These are phyloP conservation scores for Eutypa lata DNA, from an alignment of 2,329 filamentous ascomycete genomes.

Conservation along the genomic window DNA sequence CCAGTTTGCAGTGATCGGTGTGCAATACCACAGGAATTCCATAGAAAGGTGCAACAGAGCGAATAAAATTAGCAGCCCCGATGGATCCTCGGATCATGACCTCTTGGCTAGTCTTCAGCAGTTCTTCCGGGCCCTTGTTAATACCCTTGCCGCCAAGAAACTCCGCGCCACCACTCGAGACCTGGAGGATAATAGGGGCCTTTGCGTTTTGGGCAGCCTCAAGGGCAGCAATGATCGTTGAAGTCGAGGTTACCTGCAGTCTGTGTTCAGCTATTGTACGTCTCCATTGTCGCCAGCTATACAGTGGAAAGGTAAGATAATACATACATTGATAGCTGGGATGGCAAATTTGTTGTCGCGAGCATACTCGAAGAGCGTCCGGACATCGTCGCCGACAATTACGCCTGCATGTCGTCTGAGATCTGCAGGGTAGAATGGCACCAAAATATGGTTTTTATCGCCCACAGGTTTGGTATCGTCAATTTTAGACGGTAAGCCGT, in stretches of 20 bases:
- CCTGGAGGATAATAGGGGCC: constrained; percentile 87
- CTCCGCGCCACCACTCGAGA: constrained; percentile 88
- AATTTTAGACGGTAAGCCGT: too few relatives aligned
- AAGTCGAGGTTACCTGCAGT: constrained; percentile 71
- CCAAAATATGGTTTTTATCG: too few relatives aligned
- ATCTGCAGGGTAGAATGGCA: too few relatives aligned
- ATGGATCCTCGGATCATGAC: constrained; percentile 86
- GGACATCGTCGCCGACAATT: neutral
- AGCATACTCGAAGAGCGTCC: constrained; percentile 70
- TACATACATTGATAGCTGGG: constrained; percentile 72
- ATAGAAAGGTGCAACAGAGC: constrained; percentile 80
- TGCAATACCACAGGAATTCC: constrained; percentile 89
- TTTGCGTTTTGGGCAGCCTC: constrained; percentile 94
- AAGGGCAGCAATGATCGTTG: constrained; percentile 78
- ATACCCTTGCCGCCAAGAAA: constrained; percentile 92
- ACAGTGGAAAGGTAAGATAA: neutral
- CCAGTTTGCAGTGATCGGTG: constrained; percentile 99
- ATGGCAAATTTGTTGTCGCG: constrained; percentile 86
- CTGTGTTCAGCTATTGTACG: neutral
- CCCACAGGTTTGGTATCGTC: too few relatives aligned
- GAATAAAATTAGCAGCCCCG: constrained; percentile 91
- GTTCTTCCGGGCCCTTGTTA: constrained; percentile 28
- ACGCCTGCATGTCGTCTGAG: neutral
- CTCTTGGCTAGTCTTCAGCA: constrained; percentile 76
- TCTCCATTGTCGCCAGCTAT: too few relatives aligned